Evolutionary conservation across 2,329 filamentous ascomycete genomes (phyloP), one percentile per base, ranked within the genome.

Genomic region (Arthrocladium fulminans): DNA sequence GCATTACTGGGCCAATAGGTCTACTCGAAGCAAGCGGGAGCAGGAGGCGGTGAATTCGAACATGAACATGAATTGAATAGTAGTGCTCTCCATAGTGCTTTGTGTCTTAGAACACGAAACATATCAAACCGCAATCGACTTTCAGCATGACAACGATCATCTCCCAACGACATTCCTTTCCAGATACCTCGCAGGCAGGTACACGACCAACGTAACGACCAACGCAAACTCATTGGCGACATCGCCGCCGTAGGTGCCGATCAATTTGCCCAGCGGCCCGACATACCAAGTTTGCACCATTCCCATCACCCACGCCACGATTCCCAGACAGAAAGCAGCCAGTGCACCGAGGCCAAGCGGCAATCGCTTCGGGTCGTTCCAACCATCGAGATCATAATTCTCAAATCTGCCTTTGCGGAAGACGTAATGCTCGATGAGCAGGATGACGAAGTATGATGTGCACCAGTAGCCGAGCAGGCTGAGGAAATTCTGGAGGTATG

Each of bases 221-320:
- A 79, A 66, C 1, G 73, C 67, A 37, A 80, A 63, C 66, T 78
- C 66, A 53, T 76, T 76, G 8, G 72, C 74, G 42, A 76, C 62
- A 58, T 76, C 73, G 8, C 72, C 72, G 15, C 70, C 71, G n/a
- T 54, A 53, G 0, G 63, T 60, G 3, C 72, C 71, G 50, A 76
- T 74, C 52, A 64, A 58, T 34, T 57, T 60, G 1, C 67, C 72
- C 43, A 76, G 53, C 2, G 65, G 63, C 0, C 74, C 75, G 19
- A 73, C 63, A 24, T 48, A 54, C 71, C 73, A 79, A 0, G 73
- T 77, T 63, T 79, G 72, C 40, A 69, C 69, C 77, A 81, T 81
- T 1, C 77, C 78, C 58, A 80, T 65, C 19, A 76, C 65, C 65
- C 74, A 77, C 17, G 69, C 72, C 6, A 64, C 67, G 6, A 71